phyloP scores from a whole-genome alignment of 768 basidiomycete species.

The Ramaria rubella region DNA sequence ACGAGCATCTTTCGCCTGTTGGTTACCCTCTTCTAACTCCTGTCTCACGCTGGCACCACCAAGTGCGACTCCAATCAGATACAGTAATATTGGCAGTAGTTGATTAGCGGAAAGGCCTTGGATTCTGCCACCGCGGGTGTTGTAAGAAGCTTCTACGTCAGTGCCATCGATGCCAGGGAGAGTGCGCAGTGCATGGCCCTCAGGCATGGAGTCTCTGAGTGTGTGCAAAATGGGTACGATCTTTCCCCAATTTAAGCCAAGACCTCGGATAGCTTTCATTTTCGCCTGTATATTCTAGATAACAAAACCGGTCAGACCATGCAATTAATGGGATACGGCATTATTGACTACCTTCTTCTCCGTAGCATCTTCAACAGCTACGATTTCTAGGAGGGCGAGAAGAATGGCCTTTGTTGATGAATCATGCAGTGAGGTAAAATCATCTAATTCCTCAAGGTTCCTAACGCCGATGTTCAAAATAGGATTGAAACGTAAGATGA shows the following conservation, averaged over 20 bases:
- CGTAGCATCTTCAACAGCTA: constrained; percentile 34
- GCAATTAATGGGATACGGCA: not conserved
- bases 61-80: constrained; percentile 49
- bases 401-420: constrained; percentile 56
- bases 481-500: constrained; percentile 55
- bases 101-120: constrained; percentile 38
- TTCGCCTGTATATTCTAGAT: constrained; percentile 1
- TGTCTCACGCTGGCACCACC: constrained; percentile 43
- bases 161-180: not conserved
- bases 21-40: constrained; percentile 53
- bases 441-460: constrained; percentile 60
- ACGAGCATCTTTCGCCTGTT: constrained; percentile 47
- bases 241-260: constrained; percentile 9
- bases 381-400: constrained; percentile 51
- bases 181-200: constrained; percentile 1
- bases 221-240: not conserved
- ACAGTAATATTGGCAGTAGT: constrained; percentile 56
- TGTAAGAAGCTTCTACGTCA: not conserved
- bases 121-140: not conserved
- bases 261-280: constrained; percentile 1
- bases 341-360: constrained; percentile 29
- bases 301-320: not conserved
- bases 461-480: constrained; percentile 43
- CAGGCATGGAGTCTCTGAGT: not conserved
- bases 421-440: constrained; percentile 35